Conservation (phyloP, 345 rosid species). For the Hypericum androsaemum region DNA sequence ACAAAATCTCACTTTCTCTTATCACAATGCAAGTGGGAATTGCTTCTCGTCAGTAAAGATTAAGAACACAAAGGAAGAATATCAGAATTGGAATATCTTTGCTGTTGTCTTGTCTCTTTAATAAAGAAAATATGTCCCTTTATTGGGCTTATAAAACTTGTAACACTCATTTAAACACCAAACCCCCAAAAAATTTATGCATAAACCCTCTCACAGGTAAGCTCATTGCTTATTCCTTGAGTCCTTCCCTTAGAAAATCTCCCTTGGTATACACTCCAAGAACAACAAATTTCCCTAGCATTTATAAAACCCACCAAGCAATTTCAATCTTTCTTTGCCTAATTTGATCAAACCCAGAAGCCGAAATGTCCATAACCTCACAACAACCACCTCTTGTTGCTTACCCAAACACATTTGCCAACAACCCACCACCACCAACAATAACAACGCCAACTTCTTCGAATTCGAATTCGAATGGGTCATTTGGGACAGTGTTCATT, state of each 20-base stretch:
- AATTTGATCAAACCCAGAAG: not conserved
- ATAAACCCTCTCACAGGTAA: slow-evolving; percentile 20
- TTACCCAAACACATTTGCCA: slow-evolving; percentile 39
- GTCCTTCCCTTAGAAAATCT: slow-evolving; percentile 9
- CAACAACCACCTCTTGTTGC: slow-evolving; percentile 21
- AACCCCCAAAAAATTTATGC: not conserved
- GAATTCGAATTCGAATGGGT: slow-evolving; percentile 46
- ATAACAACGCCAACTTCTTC: slow-evolving; percentile 17
- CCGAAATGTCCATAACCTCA: slow-evolving; percentile 8
- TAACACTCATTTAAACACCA: not conserved
- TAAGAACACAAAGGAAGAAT: slow-evolving; percentile 12
- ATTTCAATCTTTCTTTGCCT: slow-evolving; percentile 2
- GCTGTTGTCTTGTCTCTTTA: slow-evolving; percentile 19
- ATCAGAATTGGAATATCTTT: slow-evolving; percentile 16
- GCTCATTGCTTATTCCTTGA: slow-evolving; percentile 26
- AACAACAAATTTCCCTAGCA: slow-evolving; percentile 14
- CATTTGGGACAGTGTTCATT: slow-evolving; percentile 59
- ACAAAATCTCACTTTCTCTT: slow-evolving; percentile 24
- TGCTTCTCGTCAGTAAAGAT: slow-evolving; percentile 15
- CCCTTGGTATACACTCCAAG: slow-evolving; percentile 42
- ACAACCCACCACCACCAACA: slow-evolving; percentile 22
- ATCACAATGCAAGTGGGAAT: slow-evolving; percentile 27
- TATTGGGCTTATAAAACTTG: slow-evolving; percentile 10
- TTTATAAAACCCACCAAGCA: slow-evolving; percentile 8
- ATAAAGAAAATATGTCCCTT: slow-evolving; percentile 14